phyloP scores from a whole-genome alignment of 106 monocot genomes.

The Gastrodia elata region DNA sequence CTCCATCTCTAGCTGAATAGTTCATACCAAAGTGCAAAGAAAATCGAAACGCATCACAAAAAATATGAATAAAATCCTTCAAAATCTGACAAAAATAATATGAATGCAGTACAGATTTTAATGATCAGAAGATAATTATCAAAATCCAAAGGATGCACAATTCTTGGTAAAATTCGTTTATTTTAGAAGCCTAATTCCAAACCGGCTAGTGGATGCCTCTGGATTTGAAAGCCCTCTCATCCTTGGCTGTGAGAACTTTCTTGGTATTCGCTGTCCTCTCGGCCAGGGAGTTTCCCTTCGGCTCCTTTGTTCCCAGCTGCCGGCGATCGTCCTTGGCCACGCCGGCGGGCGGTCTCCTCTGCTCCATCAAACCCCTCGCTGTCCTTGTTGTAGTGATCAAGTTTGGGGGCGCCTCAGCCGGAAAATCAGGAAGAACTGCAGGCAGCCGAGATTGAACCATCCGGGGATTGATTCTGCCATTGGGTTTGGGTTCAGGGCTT shows the following conservation, averaged over 20 bases:
- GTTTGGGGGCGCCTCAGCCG: conserved; percentile 19
- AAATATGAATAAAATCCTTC: too few relatives aligned
- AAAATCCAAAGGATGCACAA: too few relatives aligned
- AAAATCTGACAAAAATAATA: too few relatives aligned
- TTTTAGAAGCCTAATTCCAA: too few relatives aligned
- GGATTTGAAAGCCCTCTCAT: background rate
- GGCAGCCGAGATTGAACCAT: conserved; percentile 2
- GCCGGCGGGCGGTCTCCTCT: conserved; percentile 10
- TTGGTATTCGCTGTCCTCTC: conserved; percentile 15
- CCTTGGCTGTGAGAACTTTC: background rate
- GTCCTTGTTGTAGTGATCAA: conserved; percentile 13
- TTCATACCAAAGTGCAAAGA: too few relatives aligned
- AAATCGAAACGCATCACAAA: too few relatives aligned
- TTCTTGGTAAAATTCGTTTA: too few relatives aligned
- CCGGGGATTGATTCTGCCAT: conserved; percentile 3
- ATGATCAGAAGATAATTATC: too few relatives aligned
- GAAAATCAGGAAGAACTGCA: background rate
- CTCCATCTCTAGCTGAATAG: too few relatives aligned
- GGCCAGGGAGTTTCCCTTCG: conserved; percentile 14
- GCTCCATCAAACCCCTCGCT: conserved; percentile 2
- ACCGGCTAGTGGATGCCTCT: too few relatives aligned
- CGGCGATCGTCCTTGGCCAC: conserved; percentile 3
- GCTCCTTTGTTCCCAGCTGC: too few relatives aligned
- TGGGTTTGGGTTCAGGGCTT: background rate
- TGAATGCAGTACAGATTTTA: too few relatives aligned